Evolutionary conservation across 306 rosid genomes (phyloP), one percentile per base, ranked within the genome.

Genomic region (Ceratonia siliqua): DNA sequence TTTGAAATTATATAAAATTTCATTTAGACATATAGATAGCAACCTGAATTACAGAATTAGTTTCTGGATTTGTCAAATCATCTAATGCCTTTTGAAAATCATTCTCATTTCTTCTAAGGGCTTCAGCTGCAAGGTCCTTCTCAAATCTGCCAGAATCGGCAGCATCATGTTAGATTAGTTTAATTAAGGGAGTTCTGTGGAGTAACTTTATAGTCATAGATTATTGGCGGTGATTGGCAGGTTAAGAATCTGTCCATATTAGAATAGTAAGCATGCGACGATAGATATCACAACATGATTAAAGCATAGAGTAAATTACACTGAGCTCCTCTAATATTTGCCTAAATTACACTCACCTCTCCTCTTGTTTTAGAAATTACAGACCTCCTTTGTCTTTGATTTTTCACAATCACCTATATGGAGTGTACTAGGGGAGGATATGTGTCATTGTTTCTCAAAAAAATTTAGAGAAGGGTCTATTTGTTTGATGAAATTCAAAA

Each of bases 101-200:
- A 57, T 91, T 94, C 87, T 91, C 98, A 73, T 89, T 91, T 86
- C 83, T 88, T 75, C 92, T 82, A 72, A 91, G 94, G 54, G 98
- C 92, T 84, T 94, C 98, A 30, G 98, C 96, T 11, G 92, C 96
- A 46, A 91, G 95, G 41, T 86, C 91, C 85, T 80, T 94, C 57
- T 81, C 91, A 78, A 85, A 91, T 73, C 98, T 94, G 80, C 46
- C 80, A 71, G 62, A 63, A 66, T 28, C 67, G 74, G 78, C 25
- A 42, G 66, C 30, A 53, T 39, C 38, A 72, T 52, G 65, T 39
- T 68, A 72, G 59, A 68, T 4, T 33, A 45, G 56, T 38, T 41
- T 62, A 25, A 8, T 20, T 20, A 46, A 50, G 3, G 14, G 45
- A 67, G 45, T 76, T 68, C 42, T 28, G 21, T 13, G 71, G 49